Base-by-base conservation (phyloP, 2,329 filamentous ascomycete genomes). In the Aureobasidium sp. region DNA sequence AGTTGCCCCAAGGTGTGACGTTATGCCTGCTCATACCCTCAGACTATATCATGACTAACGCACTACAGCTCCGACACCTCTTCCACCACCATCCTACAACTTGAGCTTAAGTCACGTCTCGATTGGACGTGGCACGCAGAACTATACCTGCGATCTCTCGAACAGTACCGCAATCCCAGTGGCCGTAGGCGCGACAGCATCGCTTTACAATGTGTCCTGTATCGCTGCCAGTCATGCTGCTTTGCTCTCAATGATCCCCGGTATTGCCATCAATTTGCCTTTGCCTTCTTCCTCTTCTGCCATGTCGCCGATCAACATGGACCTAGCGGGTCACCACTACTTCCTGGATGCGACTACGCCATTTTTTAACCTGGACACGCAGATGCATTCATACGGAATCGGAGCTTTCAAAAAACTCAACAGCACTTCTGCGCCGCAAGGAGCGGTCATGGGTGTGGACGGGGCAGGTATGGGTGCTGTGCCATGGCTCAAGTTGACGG, bases 181-280 rank as follows among this genome's bases (percentile, higher is more conserved):
- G 11, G 80, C 86, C 20, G 75, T 80, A 55, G 93, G 93, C 66
- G 93, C 93, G 60, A 72, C 90, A 0, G 93, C 93, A 61, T 87
- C 84, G 1, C 89, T 97, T 69, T 97, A 89, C 85, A 91, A 97
- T 76, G 89, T 87, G 63, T 89, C 86, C 68, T 97, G 93, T 76
- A 75, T 93, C 37, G 88, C 88, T 7, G 81, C 88, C 45, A 79
- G 83, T 67, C 86, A 86, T 69, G 87, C 90, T 0, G 81, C 85
- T 61, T 78, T 94, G 17, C 79, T 92, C 45, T 72, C 79, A 65
- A 74, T 81, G 61, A 80, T 95, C 22, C 85, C 90, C 3, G 78
- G 78, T 64, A 82, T 91, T 62, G 84, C 87, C 1, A 81, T 96
- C 61, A 80, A 85, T 70, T 88, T 89, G 70, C 79, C 85, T 70